These are phyloP conservation scores for Neophaeococcomyces aloes DNA, from an alignment of 2,329 filamentous ascomycete genomes.

Conservation along the genomic window DNA sequence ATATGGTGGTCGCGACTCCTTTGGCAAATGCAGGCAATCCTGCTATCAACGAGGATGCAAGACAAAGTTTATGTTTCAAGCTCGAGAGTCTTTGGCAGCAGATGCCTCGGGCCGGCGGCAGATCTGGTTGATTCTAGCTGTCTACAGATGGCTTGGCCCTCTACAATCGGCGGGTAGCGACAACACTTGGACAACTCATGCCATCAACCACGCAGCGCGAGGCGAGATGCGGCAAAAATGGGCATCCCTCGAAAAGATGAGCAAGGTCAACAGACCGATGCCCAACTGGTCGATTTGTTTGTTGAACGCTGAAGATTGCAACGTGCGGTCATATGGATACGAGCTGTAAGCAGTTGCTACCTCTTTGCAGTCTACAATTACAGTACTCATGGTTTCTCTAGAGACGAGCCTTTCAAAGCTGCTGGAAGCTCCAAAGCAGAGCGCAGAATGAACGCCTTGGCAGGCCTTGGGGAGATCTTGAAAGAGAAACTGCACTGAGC, in stretches of 20 bases:
- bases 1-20: slow-evolving; percentile 11
- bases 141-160: slow-evolving; percentile 22
- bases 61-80: slow-evolving; percentile 23
- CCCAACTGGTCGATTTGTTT: slow-evolving; percentile 22
- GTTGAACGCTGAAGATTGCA: slow-evolving; percentile 20
- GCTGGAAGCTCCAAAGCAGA: no score
- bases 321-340: slow-evolving; percentile 7
- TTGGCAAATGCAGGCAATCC: slow-evolving; percentile 19
- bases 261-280: slow-evolving; percentile 16
- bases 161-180: slow-evolving; percentile 15
- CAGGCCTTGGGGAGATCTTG: no score
- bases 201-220: slow-evolving; percentile 16
- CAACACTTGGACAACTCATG: slow-evolving; percentile 16
- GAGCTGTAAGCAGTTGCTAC: no score
- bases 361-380: no score
- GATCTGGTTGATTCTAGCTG: slow-evolving; percentile 21
- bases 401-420: no score
- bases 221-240: slow-evolving; percentile 19
- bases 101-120: slow-evolving; percentile 21
- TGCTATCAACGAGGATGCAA: slow-evolving; percentile 21
- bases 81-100: slow-evolving; percentile 19
- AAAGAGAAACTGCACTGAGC: no score
- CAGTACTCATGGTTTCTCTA: no score
- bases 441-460: no score
- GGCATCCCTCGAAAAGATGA: slow-evolving; percentile 16